Conservation (phyloP, 768 basidiomycete species). For the Termitomyces titanicus region DNA sequence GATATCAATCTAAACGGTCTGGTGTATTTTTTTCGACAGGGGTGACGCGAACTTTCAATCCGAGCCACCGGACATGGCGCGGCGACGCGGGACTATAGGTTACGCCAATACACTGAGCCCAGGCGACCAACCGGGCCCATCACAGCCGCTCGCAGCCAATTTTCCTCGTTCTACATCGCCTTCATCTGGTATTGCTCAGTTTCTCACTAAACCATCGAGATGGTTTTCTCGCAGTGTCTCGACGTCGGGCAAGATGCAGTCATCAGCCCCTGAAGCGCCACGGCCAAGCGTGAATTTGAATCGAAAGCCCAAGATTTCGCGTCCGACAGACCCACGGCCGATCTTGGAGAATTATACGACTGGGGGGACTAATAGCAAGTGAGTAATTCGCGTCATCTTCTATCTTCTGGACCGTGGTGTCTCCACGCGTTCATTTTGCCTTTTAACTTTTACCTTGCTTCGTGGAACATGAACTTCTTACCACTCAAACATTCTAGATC, state of each 20-base stretch:
- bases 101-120: slow-evolving; percentile 37
- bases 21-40: slow-evolving; percentile 4
- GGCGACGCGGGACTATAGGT: slow-evolving; percentile 38
- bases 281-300: slow-evolving; percentile 39
- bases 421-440: neutral
- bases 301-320: slow-evolving; percentile 78
- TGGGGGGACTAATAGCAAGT: slow-evolving; percentile 47
- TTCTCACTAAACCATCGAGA: slow-evolving; percentile 64
- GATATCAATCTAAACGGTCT: neutral
- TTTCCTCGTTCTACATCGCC: slow-evolving; percentile 63
- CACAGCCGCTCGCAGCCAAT: slow-evolving; percentile 31
- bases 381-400: slow-evolving; percentile 21
- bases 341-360: slow-evolving; percentile 56
- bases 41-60: slow-evolving; percentile 1
- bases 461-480: neutral
- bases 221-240: slow-evolving; percentile 69
- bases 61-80: slow-evolving; percentile 36
- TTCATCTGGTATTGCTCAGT: slow-evolving; percentile 57
- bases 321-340: slow-evolving; percentile 79
- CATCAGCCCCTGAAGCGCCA: slow-evolving; percentile 36
- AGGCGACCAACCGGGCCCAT: slow-evolving; percentile 24
- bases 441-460: neutral
- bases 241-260: slow-evolving; percentile 36
- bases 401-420: too few relatives aligned
- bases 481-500: slow-evolving; percentile 39